These are phyloP conservation scores for Didymosphaeria variabile DNA, from an alignment of 2,329 filamentous ascomycete genomes.

Conservation along the genomic window DNA sequence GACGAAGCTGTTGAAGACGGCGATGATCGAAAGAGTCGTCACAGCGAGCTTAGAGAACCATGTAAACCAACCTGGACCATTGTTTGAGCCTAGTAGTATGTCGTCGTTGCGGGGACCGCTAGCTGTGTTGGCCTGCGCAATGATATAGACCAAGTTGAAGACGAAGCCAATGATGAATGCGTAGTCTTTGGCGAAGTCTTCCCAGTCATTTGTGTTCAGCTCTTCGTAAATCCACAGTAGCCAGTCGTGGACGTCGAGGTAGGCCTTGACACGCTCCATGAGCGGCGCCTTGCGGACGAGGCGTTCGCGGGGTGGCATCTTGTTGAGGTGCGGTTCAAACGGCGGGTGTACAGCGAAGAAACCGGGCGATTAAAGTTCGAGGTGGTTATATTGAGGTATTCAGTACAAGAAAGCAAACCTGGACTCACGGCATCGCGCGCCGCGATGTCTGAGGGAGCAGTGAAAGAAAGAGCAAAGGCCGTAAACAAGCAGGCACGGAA, in stretches of 20 bases:
- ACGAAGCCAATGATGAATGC: constrained; percentile 77
- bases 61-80: constrained; percentile 70
- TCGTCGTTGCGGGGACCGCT: constrained; percentile 70
- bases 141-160: constrained; percentile 80
- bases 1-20: constrained; percentile 80
- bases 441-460: constrained; percentile 18
- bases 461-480: constrained; percentile 17
- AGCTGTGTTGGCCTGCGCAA: constrained; percentile 78
- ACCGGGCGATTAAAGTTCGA: not conserved
- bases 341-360: constrained; percentile 2
- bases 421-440: constrained; percentile 36
- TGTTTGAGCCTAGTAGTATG: constrained; percentile 72
- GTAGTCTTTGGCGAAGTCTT: constrained; percentile 76
- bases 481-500: constrained; percentile 23
- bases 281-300: constrained; percentile 85
- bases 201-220: constrained; percentile 89
- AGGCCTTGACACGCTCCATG: constrained; percentile 78
- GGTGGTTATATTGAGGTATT: constrained; percentile 3
- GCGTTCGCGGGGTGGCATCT: constrained; percentile 67
- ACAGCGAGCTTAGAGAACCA: constrained; percentile 74
- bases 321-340: constrained; percentile 8
- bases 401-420: not conserved
- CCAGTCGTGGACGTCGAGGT: constrained; percentile 88
- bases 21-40: constrained; percentile 72
- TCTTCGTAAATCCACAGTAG: constrained; percentile 92